Evolutionary conservation across 306 rosid genomes (phyloP).

Genomic region (Cyclanthera cordifolia): DNA sequence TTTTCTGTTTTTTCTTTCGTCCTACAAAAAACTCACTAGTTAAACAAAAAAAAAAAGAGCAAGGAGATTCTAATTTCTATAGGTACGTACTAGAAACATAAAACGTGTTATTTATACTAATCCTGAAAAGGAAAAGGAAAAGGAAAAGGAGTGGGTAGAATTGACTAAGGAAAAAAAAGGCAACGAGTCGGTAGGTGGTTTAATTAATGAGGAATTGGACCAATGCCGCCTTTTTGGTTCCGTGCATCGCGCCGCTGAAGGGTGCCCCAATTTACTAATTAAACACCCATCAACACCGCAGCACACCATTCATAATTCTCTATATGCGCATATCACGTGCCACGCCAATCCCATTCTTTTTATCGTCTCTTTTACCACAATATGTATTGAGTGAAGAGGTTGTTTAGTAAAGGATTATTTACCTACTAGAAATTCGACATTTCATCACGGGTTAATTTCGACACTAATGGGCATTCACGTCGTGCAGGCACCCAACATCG

Average conservation of each 20-base stretch:
- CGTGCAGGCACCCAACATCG: too few relatives aligned
- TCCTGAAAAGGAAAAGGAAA: not conserved
- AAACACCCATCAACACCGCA: not conserved
- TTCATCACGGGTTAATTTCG: too few relatives aligned
- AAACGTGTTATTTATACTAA: not conserved
- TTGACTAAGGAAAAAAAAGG: not conserved
- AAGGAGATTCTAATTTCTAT: too few relatives aligned
- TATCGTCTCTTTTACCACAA: too few relatives aligned
- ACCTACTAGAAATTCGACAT: too few relatives aligned
- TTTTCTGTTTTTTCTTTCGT: too few relatives aligned
- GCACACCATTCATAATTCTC: not conserved
- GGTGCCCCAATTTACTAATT: not conserved
- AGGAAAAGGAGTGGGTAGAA: not conserved
- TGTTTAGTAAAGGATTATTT: too few relatives aligned
- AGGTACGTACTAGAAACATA: too few relatives aligned
- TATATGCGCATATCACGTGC: constrained; percentile 2
- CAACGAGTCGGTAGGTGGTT: constrained; percentile 9
- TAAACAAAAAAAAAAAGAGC: too few relatives aligned
- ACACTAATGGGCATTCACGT: too few relatives aligned
- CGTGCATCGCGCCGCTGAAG: constrained; percentile 11
- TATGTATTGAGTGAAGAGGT: too few relatives aligned
- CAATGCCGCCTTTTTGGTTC: not conserved
- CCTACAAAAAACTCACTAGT: too few relatives aligned
- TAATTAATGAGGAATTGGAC: not conserved
- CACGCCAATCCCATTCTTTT: not conserved